These are phyloP conservation scores for Geosiphon pyriformis DNA, from an alignment of 192 early-diverging fungal species.

Conservation along the genomic window DNA sequence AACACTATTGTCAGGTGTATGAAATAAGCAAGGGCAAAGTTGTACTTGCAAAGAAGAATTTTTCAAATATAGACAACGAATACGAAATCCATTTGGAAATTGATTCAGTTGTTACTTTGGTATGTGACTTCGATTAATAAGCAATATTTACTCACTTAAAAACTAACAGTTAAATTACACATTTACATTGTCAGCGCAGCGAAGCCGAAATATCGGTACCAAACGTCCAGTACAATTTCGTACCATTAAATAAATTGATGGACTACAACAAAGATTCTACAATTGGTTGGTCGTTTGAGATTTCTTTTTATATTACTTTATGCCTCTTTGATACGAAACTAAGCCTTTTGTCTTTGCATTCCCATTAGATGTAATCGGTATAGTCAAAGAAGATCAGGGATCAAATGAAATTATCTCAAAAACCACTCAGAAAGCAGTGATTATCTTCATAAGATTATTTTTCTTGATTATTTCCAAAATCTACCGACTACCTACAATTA, in stretches of 20 bases:
- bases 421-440: conserved; percentile 48
- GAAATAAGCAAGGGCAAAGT: conserved; percentile 77
- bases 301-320: too few relatives aligned
- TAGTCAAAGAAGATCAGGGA: conserved; percentile 62
- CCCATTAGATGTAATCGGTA: conserved; percentile 68
- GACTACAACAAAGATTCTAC: conserved; percentile 63
- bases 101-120: conserved; percentile 52
- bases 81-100: conserved; percentile 87
- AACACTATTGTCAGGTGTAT: too few relatives aligned
- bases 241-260: conserved; percentile 58
- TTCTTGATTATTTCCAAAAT: too few relatives aligned
- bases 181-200: too few relatives aligned
- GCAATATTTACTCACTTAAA: too few relatives aligned
- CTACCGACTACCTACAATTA: too few relatives aligned
- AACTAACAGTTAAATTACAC: too few relatives aligned
- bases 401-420: conserved; percentile 58
- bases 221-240: conserved; percentile 48
- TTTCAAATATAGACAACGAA: conserved; percentile 74
- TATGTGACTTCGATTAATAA: too few relatives aligned
- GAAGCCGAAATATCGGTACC: neutral
- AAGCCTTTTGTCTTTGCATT: neutral
- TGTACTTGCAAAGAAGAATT: conserved; percentile 78
- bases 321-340: conserved; percentile 33
- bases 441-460: too few relatives aligned
- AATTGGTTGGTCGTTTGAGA: too few relatives aligned